A percentile compares a stretch with the other conserved stretches of the same genome.
Evolutionary conservation across 75 land plant species (phyloP).

Genomic region (Pinus tabuliformis): DNA sequence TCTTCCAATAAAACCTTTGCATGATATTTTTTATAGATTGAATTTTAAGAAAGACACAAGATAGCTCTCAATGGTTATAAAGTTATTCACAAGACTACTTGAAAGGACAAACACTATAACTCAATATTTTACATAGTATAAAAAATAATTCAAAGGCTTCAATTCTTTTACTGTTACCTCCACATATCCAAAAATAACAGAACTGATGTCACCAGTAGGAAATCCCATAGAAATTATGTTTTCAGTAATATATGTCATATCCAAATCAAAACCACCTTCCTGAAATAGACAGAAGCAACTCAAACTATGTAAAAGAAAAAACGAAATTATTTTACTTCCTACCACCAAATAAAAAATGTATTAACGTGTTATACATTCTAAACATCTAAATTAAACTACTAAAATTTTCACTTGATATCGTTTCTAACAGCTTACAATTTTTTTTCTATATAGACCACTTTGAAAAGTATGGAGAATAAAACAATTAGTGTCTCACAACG

Average conservation of each 20-base stretch:
- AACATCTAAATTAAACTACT: too few species aligned
- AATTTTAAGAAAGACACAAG: neutral
- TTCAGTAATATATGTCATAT: constrained; percentile 98
- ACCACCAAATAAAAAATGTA: too few species aligned
- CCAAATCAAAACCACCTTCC: constrained; percentile 99
- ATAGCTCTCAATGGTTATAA: neutral
- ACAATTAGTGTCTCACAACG: too few species aligned
- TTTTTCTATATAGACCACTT: too few species aligned
- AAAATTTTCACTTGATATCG: too few species aligned
- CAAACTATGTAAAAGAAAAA: neutral
- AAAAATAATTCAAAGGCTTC: neutral
- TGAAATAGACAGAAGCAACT: constrained; percentile 15
- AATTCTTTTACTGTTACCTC: constrained; percentile 51
- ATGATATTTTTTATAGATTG: neutral
- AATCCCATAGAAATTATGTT: constrained; percentile 99
- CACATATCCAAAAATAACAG: constrained; percentile 95
- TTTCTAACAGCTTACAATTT: too few species aligned
- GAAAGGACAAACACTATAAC: neutral
- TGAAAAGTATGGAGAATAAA: too few species aligned
- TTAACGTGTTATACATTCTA: too few species aligned
- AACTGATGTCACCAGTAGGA: constrained; percentile 98
- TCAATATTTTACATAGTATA: neutral
- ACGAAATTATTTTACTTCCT: too few species aligned
- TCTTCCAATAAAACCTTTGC: constrained; percentile 99
- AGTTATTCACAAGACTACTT: neutral